Base-by-base conservation (phyloP, 441 rosid genomes). In the Syzygium malaccense region DNA sequence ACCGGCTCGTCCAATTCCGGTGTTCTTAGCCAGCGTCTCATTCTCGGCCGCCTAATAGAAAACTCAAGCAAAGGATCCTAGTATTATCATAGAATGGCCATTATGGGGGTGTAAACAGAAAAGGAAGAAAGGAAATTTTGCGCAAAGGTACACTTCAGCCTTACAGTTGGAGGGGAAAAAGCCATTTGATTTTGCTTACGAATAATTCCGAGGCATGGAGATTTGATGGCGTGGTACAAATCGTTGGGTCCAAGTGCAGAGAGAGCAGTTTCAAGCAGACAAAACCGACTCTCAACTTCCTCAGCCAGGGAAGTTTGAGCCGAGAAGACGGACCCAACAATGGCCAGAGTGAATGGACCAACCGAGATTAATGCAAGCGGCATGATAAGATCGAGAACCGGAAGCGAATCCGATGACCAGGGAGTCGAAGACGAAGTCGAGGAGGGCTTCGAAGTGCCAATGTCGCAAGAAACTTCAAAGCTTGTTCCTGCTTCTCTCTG, bases 1-100 rank as follows among this genome's bases (percentile, higher is more conserved):
- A 20, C 60, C 10, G n/a, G 68, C 20, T 87, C 87, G n/a, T 80
- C 71, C 33, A 87, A 87, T 56, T 91, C 91, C 37, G 78, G 32
- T 19, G 48, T 86, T 53, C 58, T 85, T 23, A 11, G 12, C 89
- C 32, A 53, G 60, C 10, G 23, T 85, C 45, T 86, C 48, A 7
- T 45, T 45, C 48, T 45, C 48, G 48, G 9, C 48, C 9, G 9
- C 48, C 48, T 45, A 45, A 83, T 55, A 10, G 30, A 26, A 55
- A 3, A 25, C 20, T 15, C 3, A 57, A 19, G 83, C 53, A 48
- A 17, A 53, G 48, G 28, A 83, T 20, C 48, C 49, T 41, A 20
- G 28, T 13, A 11, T 3, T 26, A 6, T 32, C 45, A 32, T 6
- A 14, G 26, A 37, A 78, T 15, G 14, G 26, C 85, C 26, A 79